Conservation (phyloP, 164 flowering plant species). For the Umbellularia californica region DNA sequence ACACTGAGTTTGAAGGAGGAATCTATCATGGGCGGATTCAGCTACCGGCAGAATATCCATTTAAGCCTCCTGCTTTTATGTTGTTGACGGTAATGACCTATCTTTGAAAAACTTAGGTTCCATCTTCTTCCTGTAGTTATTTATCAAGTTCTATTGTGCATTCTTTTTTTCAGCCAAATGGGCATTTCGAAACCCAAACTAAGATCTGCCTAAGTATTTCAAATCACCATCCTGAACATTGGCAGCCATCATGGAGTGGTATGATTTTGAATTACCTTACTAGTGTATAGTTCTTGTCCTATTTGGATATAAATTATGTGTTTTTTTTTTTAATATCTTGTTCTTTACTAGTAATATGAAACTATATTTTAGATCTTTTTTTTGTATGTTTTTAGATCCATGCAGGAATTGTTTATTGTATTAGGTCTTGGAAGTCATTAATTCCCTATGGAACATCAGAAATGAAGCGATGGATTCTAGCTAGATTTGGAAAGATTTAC, state of each 20-base stretch:
- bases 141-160: not conserved
- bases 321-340: too few relatives aligned
- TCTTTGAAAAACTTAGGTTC: not conserved
- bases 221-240: slow-evolving; percentile 97
- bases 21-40: slow-evolving; percentile 94
- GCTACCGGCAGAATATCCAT: slow-evolving; percentile 90
- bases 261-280: slow-evolving; percentile 10
- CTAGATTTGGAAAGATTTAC: not conserved
- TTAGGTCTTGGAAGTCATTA: not conserved
- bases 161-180: slow-evolving; percentile 71
- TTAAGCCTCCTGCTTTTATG: slow-evolving; percentile 95
- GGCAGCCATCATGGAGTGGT: slow-evolving; percentile 99
- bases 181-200: slow-evolving; percentile 95
- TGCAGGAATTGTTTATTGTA: not conserved
- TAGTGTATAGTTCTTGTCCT: not conserved
- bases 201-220: slow-evolving; percentile 96
- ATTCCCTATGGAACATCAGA: not conserved
- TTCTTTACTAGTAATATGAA: not conserved
- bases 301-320: not conserved
- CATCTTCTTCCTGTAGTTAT: not conserved
- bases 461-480: not conserved
- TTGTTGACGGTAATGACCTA: slow-evolving; percentile 58
- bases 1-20: slow-evolving; percentile 94
- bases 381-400: not conserved
- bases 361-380: not conserved